Base-by-base conservation (phyloP, 2,329 filamentous ascomycete species). In the Phaeophleospora eucalypticola region DNA sequence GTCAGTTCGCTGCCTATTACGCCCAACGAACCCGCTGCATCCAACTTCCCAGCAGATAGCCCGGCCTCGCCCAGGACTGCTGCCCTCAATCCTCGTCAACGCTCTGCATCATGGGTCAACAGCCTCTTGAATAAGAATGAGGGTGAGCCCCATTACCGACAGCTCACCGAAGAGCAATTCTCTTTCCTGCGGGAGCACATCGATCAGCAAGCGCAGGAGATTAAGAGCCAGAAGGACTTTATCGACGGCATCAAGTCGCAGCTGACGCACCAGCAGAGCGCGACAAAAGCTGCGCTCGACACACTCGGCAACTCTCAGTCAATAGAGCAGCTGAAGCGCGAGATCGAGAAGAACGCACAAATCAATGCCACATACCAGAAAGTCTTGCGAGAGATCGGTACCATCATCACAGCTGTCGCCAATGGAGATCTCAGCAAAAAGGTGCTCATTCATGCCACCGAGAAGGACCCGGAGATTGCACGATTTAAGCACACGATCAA, bases 281-380 rank as follows among this genome's bases (percentile, higher is more conserved):
- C 89, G 53, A 89, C 94, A 65, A 86, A 90, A 68, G 81, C 83
- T 63, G 86, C 88, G 24, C 82, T 95, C 46, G 84, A 86, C 58
- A 84, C 71, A 35, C 70, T 95, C 43, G 89, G 95, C 68, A 89
- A 93, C 61, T 84, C 72, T 41, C 89, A 96, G 68, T 89, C 93
- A 58, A 91, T 97, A 54, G 85, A 87, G 44, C 84, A 88, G 29
- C 77, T 97, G 34, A 91, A 97, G 72, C 82, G 91, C 49, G 93
- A 98, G 70, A 77, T 98, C 49, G 89, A 87, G 76, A 97, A 97
- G 71, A 90, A 96, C 65, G 90, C 95, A 67, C 93, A 96, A 71
- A 93, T 94, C 65, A 98, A 98, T 69, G 84, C 95, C 69, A 94
- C 93, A 59, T 98, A 97, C 79, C 90, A 97, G 67, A 97, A 97